phyloP scores from a whole-genome alignment of 257 asterid genomes.

The Solanum medicagineum region DNA sequence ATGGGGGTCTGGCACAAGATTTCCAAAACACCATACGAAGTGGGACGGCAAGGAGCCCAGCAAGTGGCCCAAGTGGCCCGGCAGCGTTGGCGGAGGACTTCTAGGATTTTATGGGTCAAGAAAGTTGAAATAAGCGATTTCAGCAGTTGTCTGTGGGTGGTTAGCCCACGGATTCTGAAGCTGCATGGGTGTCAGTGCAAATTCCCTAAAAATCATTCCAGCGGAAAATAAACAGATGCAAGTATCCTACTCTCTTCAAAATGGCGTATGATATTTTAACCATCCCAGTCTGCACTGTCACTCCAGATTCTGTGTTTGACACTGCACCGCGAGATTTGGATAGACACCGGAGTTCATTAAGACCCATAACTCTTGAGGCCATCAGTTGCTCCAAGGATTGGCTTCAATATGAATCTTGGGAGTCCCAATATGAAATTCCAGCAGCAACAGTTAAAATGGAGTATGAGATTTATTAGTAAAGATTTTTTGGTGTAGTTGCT shows the following conservation, averaged over 20 bases:
- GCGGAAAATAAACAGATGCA: slow-evolving; percentile 49
- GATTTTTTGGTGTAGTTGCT: neutral
- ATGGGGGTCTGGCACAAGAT: too few relatives aligned
- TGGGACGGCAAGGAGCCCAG: too few relatives aligned
- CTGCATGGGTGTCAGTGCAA: too few relatives aligned
- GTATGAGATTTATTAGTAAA: neutral
- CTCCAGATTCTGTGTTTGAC: slow-evolving; percentile 47
- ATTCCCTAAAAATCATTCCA: too few relatives aligned
- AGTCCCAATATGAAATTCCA: neutral
- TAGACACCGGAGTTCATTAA: slow-evolving; percentile 29
- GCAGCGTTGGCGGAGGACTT: too few relatives aligned
- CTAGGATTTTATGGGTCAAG: too few relatives aligned
- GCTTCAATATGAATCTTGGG: slow-evolving; percentile 34
- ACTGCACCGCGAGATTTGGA: slow-evolving; percentile 33
- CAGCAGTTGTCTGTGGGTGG: too few relatives aligned
- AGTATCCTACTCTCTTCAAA: slow-evolving; percentile 54
- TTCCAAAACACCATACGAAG: too few relatives aligned
- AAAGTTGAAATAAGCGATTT: too few relatives aligned
- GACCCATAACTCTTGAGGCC: slow-evolving; percentile 43
- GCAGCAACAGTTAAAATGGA: slow-evolving; percentile 20
- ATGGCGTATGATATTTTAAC: slow-evolving; percentile 71
- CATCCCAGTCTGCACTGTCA: slow-evolving; percentile 50
- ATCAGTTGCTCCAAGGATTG: slow-evolving; percentile 71
- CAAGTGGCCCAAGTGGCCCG: too few relatives aligned
- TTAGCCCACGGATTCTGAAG: too few relatives aligned